Conservation (phyloP, 495 filamentous ascomycete species). For the Penicillium atrosanguineum region DNA sequence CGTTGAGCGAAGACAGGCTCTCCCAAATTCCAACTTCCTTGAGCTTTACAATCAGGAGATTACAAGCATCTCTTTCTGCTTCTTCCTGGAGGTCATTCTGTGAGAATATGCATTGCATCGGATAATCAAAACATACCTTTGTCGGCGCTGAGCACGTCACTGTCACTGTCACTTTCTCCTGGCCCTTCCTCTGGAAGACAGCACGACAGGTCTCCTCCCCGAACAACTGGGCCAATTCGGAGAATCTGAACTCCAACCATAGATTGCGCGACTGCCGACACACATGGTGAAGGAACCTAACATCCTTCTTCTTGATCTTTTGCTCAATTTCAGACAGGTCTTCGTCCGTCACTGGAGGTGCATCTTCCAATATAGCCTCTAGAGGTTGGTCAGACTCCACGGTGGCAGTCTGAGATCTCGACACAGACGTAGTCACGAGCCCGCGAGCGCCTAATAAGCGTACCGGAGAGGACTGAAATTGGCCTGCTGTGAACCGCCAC, state of each 20-base stretch:
- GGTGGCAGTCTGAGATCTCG: neutral
- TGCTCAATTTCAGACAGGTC: neutral
- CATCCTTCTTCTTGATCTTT: neutral
- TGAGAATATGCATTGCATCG: neutral
- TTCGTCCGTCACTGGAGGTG: neutral
- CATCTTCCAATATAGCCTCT: neutral
- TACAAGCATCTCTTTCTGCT: neutral
- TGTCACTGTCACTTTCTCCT: neutral
- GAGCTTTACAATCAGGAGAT: neutral
- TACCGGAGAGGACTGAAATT: neutral
- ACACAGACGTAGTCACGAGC: neutral
- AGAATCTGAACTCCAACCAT: neutral
- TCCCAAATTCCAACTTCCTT: constrained; percentile 2
- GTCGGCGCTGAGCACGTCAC: neutral
- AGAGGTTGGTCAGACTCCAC: neutral
- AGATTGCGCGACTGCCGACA: neutral
- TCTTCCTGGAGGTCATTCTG: neutral
- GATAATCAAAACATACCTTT: neutral
- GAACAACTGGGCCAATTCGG: neutral
- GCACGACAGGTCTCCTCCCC: neutral
- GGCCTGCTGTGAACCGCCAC: neutral
- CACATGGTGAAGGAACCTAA: neutral
- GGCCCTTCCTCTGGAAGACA: neutral
- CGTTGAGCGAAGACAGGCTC: neutral
- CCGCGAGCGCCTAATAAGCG: neutral